phyloP scores from a whole-genome alignment of 306 rosid genomes.

The Hylodesmum podocarpum region DNA sequence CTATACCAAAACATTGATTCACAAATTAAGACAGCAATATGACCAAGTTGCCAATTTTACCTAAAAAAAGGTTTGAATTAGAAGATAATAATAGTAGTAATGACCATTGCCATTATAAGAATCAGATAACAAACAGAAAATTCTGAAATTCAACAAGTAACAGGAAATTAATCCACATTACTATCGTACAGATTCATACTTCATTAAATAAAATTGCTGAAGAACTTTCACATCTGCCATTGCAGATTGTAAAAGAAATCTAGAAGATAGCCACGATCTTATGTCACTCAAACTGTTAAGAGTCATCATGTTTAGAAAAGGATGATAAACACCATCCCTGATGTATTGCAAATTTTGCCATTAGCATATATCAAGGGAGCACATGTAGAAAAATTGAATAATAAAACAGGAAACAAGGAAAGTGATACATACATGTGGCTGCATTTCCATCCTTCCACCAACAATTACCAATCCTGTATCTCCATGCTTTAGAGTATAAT shows the following conservation, averaged over 20 bases:
- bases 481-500: constrained; percentile 91
- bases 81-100: constrained; percentile 4
- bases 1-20: constrained; percentile 19
- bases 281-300: not conserved
- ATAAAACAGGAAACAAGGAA: constrained; percentile 14
- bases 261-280: not conserved
- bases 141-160: constrained; percentile 22
- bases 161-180: not conserved
- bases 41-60: constrained; percentile 14
- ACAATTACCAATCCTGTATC: constrained; percentile 91
- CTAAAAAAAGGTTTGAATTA: not conserved
- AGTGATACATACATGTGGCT: constrained; percentile 72
- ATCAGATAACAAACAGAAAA: not conserved
- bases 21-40: constrained; percentile 15
- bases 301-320: not conserved
- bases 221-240: constrained; percentile 20
- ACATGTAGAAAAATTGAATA: not conserved
- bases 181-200: constrained; percentile 1
- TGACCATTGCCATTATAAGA: constrained; percentile 12
- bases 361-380: constrained; percentile 1
- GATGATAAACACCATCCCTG: constrained; percentile 3
- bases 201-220: constrained; percentile 8
- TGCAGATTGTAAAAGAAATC: not conserved
- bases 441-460: constrained; percentile 98
- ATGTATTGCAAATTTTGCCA: constrained; percentile 2